Base-by-base conservation (phyloP, 2,329 filamentous ascomycete genomes). In the Gaeumannomyces tritici region DNA sequence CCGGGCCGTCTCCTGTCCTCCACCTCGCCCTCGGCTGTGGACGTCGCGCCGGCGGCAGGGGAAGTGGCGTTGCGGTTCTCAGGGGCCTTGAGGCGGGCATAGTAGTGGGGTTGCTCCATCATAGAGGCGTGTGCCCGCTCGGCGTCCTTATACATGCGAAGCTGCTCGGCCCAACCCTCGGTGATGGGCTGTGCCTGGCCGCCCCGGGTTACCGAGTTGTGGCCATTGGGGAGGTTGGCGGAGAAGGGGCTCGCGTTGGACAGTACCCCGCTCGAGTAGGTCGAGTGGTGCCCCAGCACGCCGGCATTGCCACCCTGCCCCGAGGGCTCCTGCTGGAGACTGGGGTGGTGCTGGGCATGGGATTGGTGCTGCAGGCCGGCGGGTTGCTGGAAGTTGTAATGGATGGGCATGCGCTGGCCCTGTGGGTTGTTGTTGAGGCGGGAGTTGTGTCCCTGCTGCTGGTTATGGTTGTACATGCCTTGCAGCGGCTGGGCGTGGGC, bases 121-220 rank as follows among this genome's bases (percentile, higher is more conserved):
- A 87, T 95, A 81, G 81, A 90, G 78, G 73, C 83, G 82, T 82
- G 89, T 75, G 80, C 86, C 77, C 79, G 86, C 79, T 83, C 90
- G 70, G 90, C 86, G 65, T 91, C 89, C 67, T 93, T 90, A 66
- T 88, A 89, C 70, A 93, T 78, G 65, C 89, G 87, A 66, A 96
- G 76, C 76, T 99, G 95, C 71, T 95, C 89, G 66, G 89, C 87
- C 93, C 93, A 98, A 74, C 96, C 89, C 68, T 88, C 85, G 66
- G 77, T 86, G 57, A 80, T 74, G 62, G 78, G 80, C 62, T 82
- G 82, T 29, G 75, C 74, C 66, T 84, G 83, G 4, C 76, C 78
- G 35, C 75, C 77, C 60, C 84, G 73, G 59, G 76, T 77, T 21
- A 75, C 72, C 8, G 76, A 70, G 62, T 85, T 15, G 63, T 57